Conservation (phyloP, 306 rosid genomes). For the Malus domestica region DNA sequence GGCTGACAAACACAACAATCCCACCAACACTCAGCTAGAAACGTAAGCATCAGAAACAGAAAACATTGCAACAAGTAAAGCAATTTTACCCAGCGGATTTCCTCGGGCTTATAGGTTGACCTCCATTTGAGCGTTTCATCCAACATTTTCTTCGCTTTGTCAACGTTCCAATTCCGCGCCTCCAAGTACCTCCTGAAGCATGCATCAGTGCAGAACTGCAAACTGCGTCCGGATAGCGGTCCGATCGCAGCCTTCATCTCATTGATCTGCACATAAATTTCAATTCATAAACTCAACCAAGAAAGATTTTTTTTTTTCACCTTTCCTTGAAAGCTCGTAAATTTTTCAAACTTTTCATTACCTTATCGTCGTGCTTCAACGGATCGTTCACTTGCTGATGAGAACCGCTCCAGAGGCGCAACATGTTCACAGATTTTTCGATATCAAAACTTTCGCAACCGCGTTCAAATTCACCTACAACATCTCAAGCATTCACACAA, state of each 20-base stretch:
- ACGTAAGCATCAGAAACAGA: background rate
- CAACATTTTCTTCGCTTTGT: conserved; percentile 65
- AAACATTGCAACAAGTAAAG: background rate
- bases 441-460: background rate
- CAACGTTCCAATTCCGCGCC: conserved; percentile 38
- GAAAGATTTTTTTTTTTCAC: background rate
- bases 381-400: conserved; percentile 31
- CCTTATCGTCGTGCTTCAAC: conserved; percentile 24
- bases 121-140: conserved; percentile 77
- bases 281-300: background rate
- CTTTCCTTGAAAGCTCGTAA: background rate
- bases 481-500: background rate
- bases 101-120: conserved; percentile 56
- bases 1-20: conserved; percentile 18
- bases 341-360: background rate
- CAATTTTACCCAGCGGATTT: conserved; percentile 34
- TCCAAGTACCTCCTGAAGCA: conserved; percentile 42
- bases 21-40: background rate
- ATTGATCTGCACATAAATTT: conserved; percentile 33
- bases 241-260: conserved; percentile 65
- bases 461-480: conserved; percentile 3
- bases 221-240: conserved; percentile 30
- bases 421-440: conserved; percentile 13
- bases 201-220: conserved; percentile 35
- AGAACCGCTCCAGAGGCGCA: conserved; percentile 28